phyloP scores from a whole-genome alignment of 176 grass and related monocot species.

The Cenchrus fungigraminus region DNA sequence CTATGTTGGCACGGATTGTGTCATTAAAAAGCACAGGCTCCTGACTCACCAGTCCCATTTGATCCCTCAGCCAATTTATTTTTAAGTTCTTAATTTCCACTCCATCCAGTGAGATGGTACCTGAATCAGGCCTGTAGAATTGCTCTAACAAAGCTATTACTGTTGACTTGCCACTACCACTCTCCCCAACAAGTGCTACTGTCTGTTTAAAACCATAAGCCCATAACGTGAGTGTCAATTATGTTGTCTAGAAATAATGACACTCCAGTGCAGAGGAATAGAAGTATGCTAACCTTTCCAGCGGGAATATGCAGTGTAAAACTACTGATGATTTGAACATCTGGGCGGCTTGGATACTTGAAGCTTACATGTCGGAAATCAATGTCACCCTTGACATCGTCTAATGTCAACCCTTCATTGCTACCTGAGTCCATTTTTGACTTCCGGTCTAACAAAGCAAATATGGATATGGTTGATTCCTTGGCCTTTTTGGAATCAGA shows the following conservation, averaged over 20 bases:
- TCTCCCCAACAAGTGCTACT: constrained; percentile 77
- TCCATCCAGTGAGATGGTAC: constrained; percentile 63
- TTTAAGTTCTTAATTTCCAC: constrained; percentile 42
- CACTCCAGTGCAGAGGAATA: no score
- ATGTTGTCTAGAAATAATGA: no score
- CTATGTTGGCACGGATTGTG: constrained; percentile 61
- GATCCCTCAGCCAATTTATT: constrained; percentile 57
- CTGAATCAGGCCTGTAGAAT: constrained; percentile 68
- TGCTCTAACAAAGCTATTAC: constrained; percentile 67
- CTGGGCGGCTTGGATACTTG: constrained; percentile 58
- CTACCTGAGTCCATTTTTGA: constrained; percentile 60
- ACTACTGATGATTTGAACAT: constrained; percentile 67
- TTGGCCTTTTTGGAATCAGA: constrained; percentile 57
- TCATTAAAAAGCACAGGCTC: constrained; percentile 64
- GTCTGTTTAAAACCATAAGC: constrained; percentile 35
- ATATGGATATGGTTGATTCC: constrained; percentile 56
- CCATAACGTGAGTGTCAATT: no score
- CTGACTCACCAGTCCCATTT: constrained; percentile 63
- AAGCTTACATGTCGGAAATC: constrained; percentile 58
- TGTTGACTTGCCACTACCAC: constrained; percentile 76
- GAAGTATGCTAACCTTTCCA: constrained; percentile 43
- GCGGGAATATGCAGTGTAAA: constrained; percentile 55
- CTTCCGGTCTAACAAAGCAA: constrained; percentile 60
- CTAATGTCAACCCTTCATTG: constrained; percentile 29
- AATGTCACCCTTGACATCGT: constrained; percentile 51